These are phyloP conservation scores for Xylaria multiplex DNA, from an alignment of 2,329 filamentous ascomycete species.

Conservation along the genomic window DNA sequence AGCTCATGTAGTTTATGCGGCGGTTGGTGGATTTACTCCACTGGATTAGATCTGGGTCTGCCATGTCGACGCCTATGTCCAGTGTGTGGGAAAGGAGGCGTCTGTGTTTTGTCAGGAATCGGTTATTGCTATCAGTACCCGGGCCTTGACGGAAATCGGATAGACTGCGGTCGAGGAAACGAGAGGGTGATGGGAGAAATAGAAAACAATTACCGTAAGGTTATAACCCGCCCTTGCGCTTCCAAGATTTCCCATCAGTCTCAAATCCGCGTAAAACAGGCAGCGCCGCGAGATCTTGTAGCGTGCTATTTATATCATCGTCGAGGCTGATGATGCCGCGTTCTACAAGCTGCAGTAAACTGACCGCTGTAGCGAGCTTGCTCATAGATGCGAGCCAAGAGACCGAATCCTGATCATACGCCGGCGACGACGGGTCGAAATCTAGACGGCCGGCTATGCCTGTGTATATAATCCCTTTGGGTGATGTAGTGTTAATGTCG, in stretches of 20 bases:
- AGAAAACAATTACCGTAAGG: neutral
- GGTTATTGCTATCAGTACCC: too few relatives aligned
- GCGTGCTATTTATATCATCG: neutral
- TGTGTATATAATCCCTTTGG: neutral
- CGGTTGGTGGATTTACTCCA: neutral
- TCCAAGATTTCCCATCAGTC: constrained; percentile 4
- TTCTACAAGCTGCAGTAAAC: constrained; percentile 10
- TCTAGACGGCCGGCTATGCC: neutral
- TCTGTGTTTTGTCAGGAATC: neutral
- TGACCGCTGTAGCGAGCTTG: neutral
- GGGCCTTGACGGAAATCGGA: too few relatives aligned
- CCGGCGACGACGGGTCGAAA: constrained; percentile 12
- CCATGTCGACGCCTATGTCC: constrained; percentile 12
- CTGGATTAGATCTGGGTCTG: constrained; percentile 11
- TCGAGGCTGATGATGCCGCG: neutral
- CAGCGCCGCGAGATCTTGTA: constrained; percentile 3
- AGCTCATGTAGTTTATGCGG: constrained; percentile 9
- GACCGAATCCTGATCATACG: neutral
- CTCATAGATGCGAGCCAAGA: constrained; percentile 3
- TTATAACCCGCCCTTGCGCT: constrained; percentile 1
- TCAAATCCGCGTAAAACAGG: neutral
- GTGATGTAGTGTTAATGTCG: neutral
- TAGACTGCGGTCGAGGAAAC: too few relatives aligned
- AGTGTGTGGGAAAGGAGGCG: constrained; percentile 17
- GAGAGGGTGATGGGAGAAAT: too few relatives aligned